Evolutionary conservation across 352 stramenopile genomes (phyloP).

Genomic region (Globisporangium rhizosaccharum): DNA sequence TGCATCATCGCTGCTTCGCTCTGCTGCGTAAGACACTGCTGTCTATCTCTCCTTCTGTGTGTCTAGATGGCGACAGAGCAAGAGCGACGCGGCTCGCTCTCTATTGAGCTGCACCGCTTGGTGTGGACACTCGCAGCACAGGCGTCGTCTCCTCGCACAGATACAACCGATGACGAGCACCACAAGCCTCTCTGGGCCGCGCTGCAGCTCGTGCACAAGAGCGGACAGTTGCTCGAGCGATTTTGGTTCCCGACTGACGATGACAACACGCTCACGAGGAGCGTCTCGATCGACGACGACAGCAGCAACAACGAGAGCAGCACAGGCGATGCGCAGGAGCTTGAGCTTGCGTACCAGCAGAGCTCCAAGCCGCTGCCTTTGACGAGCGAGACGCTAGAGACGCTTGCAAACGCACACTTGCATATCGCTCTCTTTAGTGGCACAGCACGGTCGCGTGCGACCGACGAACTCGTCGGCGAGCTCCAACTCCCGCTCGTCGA

Average conservation of each 20-base stretch:
- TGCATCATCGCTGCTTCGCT: too few relatives aligned
- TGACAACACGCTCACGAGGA: constrained; percentile 44
- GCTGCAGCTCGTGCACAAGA: constrained; percentile 30
- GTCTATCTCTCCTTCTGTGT: background rate
- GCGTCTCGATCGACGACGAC: constrained; percentile 17
- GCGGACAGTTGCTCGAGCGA: constrained; percentile 23
- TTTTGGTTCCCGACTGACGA: constrained; percentile 52
- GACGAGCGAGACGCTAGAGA: constrained; percentile 25
- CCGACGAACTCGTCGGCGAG: constrained; percentile 31
- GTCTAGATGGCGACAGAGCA: background rate
- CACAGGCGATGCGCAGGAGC: background rate
- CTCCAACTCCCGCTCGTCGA: constrained; percentile 29
- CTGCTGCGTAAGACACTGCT: background rate
- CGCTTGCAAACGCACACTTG: constrained; percentile 33
- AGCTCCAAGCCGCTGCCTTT: constrained; percentile 36
- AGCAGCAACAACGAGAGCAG: background rate
- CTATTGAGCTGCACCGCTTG: constrained; percentile 27
- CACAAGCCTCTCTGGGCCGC: constrained; percentile 25
- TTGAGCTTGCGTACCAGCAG: constrained; percentile 38
- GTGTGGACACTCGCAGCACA: constrained; percentile 13
- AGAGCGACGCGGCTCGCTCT: constrained; percentile 27
- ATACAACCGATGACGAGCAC: constrained; percentile 2
- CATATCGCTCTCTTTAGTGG: constrained; percentile 38
- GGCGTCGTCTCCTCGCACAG: too few relatives aligned
- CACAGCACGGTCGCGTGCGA: constrained; percentile 18